A percentile compares a stretch with the other conserved stretches of the same genome.
phyloP scores from a whole-genome alignment of 805 yeast species.

The Starmerella geochares region DNA sequence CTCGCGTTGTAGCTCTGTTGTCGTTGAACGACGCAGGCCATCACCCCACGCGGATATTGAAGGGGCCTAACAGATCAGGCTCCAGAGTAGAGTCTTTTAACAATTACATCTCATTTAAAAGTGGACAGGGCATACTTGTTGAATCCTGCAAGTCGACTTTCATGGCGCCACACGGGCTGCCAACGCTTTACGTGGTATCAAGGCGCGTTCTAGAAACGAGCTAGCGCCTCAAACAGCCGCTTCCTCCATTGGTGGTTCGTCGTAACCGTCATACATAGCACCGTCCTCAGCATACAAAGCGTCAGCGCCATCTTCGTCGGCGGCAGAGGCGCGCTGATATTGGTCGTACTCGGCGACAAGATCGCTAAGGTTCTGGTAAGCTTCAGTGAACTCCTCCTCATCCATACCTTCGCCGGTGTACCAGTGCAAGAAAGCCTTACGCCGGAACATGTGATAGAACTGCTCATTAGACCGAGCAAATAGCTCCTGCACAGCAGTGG shows the following conservation, averaged over 20 bases:
- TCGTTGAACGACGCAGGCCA: too few relatives aligned
- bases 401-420: slow-evolving; percentile 96
- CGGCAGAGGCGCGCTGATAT: slow-evolving; percentile 78
- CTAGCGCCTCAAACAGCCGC: neutral
- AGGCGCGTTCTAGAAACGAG: neutral
- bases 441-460: slow-evolving; percentile 84
- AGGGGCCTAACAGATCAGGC: too few relatives aligned
- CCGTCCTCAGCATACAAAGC: slow-evolving; percentile 14
- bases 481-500: slow-evolving; percentile 86
- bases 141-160: too few relatives aligned
- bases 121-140: too few relatives aligned
- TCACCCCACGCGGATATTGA: too few relatives aligned
- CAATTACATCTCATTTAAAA: too few relatives aligned
- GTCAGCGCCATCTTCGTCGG: slow-evolving; percentile 59
- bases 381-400: slow-evolving; percentile 87
- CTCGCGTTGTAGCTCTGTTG: too few relatives aligned
- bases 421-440: slow-evolving; percentile 95
- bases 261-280: slow-evolving; percentile 4
- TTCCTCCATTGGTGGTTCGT: slow-evolving; percentile 8
- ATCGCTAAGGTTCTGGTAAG: slow-evolving; percentile 86
- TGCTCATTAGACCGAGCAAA: slow-evolving; percentile 86
- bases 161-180: too few relatives aligned
- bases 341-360: slow-evolving; percentile 86
- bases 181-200: neutral
- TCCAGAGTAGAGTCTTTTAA: too few relatives aligned